These are phyloP conservation scores for Blastobotrys persicus DNA, from an alignment of 1,139 yeast species.

Conservation along the genomic window DNA sequence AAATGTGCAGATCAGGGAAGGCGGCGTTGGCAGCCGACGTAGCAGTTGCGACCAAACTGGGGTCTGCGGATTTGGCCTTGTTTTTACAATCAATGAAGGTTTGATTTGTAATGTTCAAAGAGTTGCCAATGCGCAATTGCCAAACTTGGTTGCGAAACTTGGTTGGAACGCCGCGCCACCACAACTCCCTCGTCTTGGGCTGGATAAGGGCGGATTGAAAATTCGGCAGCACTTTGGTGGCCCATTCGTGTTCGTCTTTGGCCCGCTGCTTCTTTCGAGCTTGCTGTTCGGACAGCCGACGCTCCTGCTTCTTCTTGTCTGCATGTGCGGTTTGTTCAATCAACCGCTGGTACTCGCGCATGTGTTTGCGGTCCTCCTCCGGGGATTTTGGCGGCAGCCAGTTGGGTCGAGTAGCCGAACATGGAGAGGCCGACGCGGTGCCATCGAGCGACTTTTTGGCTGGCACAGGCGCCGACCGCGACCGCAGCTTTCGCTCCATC, in stretches of 20 bases:
- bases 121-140: constrained; percentile 47
- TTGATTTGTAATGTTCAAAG: constrained; percentile 28
- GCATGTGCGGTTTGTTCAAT: constrained; percentile 45
- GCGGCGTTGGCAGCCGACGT: constrained; percentile 36
- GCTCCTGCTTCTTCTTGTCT: constrained; percentile 33
- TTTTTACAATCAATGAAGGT: constrained; percentile 23
- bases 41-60: constrained; percentile 23
- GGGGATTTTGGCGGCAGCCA: constrained; percentile 66
- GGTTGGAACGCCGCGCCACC: constrained; percentile 69
- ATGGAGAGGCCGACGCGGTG: constrained; percentile 23
- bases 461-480: constrained; percentile 6
- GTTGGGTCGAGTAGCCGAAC: constrained; percentile 52
- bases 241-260: constrained; percentile 45
- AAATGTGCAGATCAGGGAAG: constrained; percentile 48
- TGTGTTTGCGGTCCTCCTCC: constrained; percentile 55
- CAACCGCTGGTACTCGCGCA: constrained; percentile 52
- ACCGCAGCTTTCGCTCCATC: constrained; percentile 8
- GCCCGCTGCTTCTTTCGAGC: constrained; percentile 32
- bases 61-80: constrained; percentile 14
- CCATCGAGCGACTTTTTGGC: background rate
- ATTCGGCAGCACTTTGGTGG: constrained; percentile 41
- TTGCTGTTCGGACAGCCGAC: constrained; percentile 28
- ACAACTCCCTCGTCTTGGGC: constrained; percentile 50
- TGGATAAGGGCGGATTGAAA: constrained; percentile 38
- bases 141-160: constrained; percentile 50